Evolutionary conservation across 176 grass and related monocot genomes (phyloP).

Genomic region (Triticum dicoccoides): DNA sequence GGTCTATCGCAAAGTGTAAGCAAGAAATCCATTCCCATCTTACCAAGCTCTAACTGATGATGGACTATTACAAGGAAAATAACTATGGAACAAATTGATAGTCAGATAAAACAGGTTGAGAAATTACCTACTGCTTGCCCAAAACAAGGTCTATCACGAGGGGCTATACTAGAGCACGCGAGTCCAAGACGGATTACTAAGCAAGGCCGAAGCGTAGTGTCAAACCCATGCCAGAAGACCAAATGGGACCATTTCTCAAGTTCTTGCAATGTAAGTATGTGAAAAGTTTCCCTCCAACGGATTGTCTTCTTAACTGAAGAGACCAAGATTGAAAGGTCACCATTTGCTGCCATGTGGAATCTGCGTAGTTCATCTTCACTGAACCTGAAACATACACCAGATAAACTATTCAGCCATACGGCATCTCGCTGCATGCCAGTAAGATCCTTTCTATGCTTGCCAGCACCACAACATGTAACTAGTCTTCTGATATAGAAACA

Average conservation of each 20-base stretch:
- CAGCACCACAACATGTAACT: neutral
- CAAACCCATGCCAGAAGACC: slow-evolving; percentile 96
- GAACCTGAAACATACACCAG: slow-evolving; percentile 56
- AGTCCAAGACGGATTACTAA: slow-evolving; percentile 85
- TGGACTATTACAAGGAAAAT: neutral
- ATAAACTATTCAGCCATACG: slow-evolving; percentile 21
- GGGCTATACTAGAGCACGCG: slow-evolving; percentile 75
- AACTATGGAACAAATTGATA: neutral
- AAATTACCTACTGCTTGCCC: slow-evolving; percentile 95
- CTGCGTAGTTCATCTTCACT: slow-evolving; percentile 74
- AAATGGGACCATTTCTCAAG: slow-evolving; percentile 95
- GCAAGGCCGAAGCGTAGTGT: slow-evolving; percentile 83
- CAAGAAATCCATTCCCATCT: slow-evolving; percentile 23
- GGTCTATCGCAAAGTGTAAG: neutral
- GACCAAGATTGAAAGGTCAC: slow-evolving; percentile 67
- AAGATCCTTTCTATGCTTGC: neutral
- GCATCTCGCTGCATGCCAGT: neutral
- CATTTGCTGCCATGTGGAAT: slow-evolving; percentile 80
- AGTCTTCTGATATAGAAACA: slow-evolving; percentile 10
- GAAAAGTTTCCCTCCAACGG: slow-evolving; percentile 83
- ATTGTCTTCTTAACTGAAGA: slow-evolving; percentile 91
- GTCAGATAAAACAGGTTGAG: slow-evolving; percentile 14
- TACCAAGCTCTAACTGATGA: slow-evolving; percentile 21
- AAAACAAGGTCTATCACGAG: slow-evolving; percentile 71
- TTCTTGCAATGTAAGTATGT: slow-evolving; percentile 87